Conservation (phyloP, 768 basidiomycete species). For the Chalciporus piperatus region DNA sequence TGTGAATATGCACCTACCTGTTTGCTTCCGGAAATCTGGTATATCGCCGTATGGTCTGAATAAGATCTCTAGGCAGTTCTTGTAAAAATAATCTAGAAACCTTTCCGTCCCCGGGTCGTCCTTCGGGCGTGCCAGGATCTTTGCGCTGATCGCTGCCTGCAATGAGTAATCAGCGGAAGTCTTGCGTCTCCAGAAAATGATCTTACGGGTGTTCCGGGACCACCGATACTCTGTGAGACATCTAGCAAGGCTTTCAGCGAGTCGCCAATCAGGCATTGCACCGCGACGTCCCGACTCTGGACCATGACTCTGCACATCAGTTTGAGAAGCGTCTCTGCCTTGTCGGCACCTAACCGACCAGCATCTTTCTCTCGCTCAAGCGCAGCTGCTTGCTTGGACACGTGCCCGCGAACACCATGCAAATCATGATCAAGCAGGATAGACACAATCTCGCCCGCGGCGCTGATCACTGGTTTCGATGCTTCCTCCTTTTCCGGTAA, state of each 20-base stretch:
- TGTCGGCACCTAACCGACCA: conserved; percentile 55
- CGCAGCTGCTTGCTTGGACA: conserved; percentile 76
- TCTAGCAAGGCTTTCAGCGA: conserved; percentile 82
- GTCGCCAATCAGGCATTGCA: conserved; percentile 91
- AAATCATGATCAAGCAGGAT: conserved; percentile 89
- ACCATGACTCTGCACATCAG: conserved; percentile 76
- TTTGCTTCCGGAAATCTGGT: conserved; percentile 58
- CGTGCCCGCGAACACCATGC: conserved; percentile 79
- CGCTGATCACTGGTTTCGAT: conserved; percentile 63
- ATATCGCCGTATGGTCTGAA: conserved; percentile 77
- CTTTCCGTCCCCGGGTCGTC: conserved; percentile 85
- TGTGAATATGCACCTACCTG: conserved; percentile 32
- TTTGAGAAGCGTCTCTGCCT: conserved; percentile 71
- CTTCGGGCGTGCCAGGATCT: conserved; percentile 57
- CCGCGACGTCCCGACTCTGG: conserved; percentile 76
- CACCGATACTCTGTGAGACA: conserved; percentile 48
- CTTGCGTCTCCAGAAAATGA: neutral
- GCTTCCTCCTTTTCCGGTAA: conserved; percentile 55
- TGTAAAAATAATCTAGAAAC: conserved; percentile 94
- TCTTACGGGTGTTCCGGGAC: conserved; percentile 37
- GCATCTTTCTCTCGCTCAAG: conserved; percentile 62
- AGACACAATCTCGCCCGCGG: conserved; percentile 82
- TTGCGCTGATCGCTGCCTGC: conserved; percentile 34
- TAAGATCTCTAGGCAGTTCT: conserved; percentile 71
- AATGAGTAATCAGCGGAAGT: conserved; percentile 6